Percentiles rank a stretch among this genome's conserved stretches.
These are phyloP conservation scores for Pseudozyma sp. DNA, from an alignment of 1,284 basidiomycete genomes.

Conservation along the genomic window DNA sequence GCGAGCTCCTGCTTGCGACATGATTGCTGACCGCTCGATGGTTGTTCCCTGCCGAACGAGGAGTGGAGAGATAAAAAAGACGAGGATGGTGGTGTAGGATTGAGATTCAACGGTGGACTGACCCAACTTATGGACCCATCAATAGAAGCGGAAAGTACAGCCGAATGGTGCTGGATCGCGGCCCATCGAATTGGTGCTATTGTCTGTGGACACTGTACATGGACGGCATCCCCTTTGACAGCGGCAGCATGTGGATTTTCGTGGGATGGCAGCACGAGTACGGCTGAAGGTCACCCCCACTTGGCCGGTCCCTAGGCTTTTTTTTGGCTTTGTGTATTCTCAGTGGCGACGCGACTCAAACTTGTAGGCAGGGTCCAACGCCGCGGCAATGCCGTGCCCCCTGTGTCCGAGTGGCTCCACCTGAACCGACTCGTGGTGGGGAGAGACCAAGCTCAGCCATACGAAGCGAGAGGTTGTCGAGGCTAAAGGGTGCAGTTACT, in stretches of 20 bases:
- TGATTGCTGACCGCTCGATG: background rate
- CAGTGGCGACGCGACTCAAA: no score
- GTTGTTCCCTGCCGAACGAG: background rate
- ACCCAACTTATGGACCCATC: background rate
- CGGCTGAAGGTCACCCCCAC: background rate
- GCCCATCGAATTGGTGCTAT: no score
- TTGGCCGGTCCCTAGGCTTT: background rate
- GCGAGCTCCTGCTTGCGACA: conserved; percentile 22
- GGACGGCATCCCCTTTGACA: no score
- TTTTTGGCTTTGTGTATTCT: background rate
- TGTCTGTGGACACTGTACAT: no score
- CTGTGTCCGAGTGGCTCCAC: background rate
- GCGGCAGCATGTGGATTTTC: no score
- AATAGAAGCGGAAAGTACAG: background rate
- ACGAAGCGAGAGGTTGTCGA: no score
- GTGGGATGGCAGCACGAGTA: no score
- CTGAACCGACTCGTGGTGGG: background rate
- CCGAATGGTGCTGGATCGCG: no score
- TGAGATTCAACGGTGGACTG: background rate
- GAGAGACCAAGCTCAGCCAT: no score
- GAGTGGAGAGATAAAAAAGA: background rate
- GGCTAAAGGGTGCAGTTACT: no score
- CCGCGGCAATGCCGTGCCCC: no score
- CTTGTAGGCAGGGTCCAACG: no score
- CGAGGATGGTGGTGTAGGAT: background rate